phyloP scores from a whole-genome alignment of 2,329 filamentous ascomycete genomes.

The Westerdykella aurantiaca region DNA sequence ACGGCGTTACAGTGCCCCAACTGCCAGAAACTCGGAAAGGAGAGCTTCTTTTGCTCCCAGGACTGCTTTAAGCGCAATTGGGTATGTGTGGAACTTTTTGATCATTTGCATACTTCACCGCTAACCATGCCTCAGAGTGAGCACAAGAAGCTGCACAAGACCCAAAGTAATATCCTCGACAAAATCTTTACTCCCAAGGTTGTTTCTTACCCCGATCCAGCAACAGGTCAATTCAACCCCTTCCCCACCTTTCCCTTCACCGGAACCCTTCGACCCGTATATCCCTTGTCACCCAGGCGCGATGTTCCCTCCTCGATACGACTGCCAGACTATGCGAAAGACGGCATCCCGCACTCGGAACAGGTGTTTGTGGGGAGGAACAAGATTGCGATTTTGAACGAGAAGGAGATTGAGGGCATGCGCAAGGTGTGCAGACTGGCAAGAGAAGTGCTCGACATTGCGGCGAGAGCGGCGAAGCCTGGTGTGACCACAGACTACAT shows the following conservation, averaged over 20 bases:
- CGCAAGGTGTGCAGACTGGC: constrained; percentile 82
- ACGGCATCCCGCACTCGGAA: constrained; percentile 67
- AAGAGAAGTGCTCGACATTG: constrained; percentile 88
- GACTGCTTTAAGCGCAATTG: constrained; percentile 99
- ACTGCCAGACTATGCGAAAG: constrained; percentile 79
- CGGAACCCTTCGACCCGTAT: constrained; percentile 77
- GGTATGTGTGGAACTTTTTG: constrained; percentile 53
- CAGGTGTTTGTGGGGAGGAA: constrained; percentile 63
- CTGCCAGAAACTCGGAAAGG: constrained; percentile 82
- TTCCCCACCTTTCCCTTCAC: constrained; percentile 84
- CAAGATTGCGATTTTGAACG: constrained; percentile 76
- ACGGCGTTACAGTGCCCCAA: constrained; percentile 87
- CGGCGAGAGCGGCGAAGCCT: constrained; percentile 75
- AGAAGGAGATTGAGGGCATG: constrained; percentile 80
- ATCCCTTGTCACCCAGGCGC: constrained; percentile 43
- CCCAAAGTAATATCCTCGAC: constrained; percentile 68
- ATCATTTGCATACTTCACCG: background rate
- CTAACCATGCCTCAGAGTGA: constrained; percentile 52
- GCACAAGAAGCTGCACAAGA: constrained; percentile 82
- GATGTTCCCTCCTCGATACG: constrained; percentile 71
- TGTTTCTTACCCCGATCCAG: constrained; percentile 87
- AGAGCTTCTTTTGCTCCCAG: constrained; percentile 95
- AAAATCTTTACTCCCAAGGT: constrained; percentile 70
- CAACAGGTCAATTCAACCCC: constrained; percentile 82
- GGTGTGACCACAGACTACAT: constrained; percentile 94